Percentiles rank a stretch among this genome's conserved stretches.
Evolutionary conservation across 1,284 basidiomycete species (phyloP).

Genomic region (Schizopora paradoxa): DNA sequence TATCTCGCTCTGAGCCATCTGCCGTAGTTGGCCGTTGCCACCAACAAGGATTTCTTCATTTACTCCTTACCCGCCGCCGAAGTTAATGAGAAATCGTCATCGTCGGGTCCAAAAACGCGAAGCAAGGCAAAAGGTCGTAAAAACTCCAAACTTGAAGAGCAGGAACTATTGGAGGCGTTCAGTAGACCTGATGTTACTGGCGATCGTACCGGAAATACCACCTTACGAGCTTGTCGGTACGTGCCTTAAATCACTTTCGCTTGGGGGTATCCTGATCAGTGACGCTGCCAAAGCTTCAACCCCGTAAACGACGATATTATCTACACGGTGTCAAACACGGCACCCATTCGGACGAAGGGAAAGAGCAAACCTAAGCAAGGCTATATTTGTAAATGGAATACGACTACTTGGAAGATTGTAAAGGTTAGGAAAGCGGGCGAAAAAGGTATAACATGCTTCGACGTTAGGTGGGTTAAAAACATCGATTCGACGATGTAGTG

Average conservation of each 20-base stretch:
- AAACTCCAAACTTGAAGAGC: slow-evolving; percentile 23
- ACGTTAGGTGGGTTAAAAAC: slow-evolving; percentile 59
- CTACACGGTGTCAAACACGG: slow-evolving; percentile 75
- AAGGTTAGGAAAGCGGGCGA: slow-evolving; percentile 64
- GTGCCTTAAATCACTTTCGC: slow-evolving; percentile 18
- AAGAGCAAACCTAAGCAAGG: slow-evolving; percentile 53
- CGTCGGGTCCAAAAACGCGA: slow-evolving; percentile 22
- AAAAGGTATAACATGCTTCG: slow-evolving; percentile 80
- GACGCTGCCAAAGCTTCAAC: slow-evolving; percentile 46
- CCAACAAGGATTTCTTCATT: slow-evolving; percentile 55
- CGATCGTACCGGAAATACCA: slow-evolving; percentile 40
- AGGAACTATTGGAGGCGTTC: slow-evolving; percentile 47
- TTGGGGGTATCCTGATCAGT: slow-evolving; percentile 3
- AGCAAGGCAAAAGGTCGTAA: slow-evolving; percentile 31
- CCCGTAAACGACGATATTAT: slow-evolving; percentile 47
- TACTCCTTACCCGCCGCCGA: slow-evolving; percentile 40
- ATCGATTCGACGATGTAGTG: slow-evolving; percentile 4
- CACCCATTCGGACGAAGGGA: slow-evolving; percentile 41
- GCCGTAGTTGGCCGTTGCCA: slow-evolving; percentile 58
- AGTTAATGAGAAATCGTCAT: slow-evolving; percentile 16
- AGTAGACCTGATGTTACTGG: slow-evolving; percentile 49
- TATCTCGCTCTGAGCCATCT: background rate
- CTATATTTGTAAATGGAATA: slow-evolving; percentile 62
- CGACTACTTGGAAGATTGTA: slow-evolving; percentile 48
- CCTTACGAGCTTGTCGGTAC: slow-evolving; percentile 73